phyloP scores from a whole-genome alignment of 371 early-diverging fungal species.

The Haplosporangium sp. region DNA sequence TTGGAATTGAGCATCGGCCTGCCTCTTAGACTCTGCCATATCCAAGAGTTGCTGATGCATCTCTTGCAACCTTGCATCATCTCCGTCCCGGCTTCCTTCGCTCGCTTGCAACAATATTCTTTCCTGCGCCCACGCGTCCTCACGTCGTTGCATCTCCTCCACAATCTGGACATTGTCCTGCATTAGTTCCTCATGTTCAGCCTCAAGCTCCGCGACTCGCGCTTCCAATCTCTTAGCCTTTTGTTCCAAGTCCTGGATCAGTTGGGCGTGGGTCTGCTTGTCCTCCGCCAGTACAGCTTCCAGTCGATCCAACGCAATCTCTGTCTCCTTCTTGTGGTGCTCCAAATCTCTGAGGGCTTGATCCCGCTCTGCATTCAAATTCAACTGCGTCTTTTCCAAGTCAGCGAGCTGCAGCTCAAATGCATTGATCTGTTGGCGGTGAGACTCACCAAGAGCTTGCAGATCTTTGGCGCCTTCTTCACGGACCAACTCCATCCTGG shows the following conservation, averaged over 20 bases:
- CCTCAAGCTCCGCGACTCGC: constrained; percentile 22
- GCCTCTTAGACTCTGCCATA: constrained; percentile 42
- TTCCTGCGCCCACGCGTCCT: constrained; percentile 44
- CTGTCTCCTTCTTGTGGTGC: constrained; percentile 46
- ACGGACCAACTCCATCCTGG: constrained; percentile 2
- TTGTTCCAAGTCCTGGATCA: constrained; percentile 32
- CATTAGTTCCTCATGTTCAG: constrained; percentile 27
- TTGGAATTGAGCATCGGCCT: constrained; percentile 53
- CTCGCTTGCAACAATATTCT: constrained; percentile 17
- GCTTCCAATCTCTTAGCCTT: constrained; percentile 32
- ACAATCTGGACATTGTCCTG: constrained; percentile 55
- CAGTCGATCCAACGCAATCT: constrained; percentile 41
- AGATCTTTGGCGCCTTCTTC: constrained; percentile 13
- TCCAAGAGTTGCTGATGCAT: constrained; percentile 44
- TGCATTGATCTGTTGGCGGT: constrained; percentile 4
- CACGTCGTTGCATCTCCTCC: constrained; percentile 53
- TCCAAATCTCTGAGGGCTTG: constrained; percentile 28
- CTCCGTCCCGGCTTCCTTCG: constrained; percentile 7
- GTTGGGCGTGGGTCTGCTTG: constrained; percentile 24
- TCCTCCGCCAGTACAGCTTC: constrained; percentile 40
- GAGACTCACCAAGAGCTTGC: neutral
- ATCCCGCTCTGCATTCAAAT: constrained; percentile 23
- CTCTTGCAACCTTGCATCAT: constrained; percentile 31
- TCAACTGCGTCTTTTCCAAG: constrained; percentile 13
- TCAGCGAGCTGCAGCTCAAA: constrained; percentile 9